Percentiles rank a stretch among this genome's conserved stretches.
Conservation (phyloP, 805 yeast genomes). For the Kuraishia cidri region DNA sequence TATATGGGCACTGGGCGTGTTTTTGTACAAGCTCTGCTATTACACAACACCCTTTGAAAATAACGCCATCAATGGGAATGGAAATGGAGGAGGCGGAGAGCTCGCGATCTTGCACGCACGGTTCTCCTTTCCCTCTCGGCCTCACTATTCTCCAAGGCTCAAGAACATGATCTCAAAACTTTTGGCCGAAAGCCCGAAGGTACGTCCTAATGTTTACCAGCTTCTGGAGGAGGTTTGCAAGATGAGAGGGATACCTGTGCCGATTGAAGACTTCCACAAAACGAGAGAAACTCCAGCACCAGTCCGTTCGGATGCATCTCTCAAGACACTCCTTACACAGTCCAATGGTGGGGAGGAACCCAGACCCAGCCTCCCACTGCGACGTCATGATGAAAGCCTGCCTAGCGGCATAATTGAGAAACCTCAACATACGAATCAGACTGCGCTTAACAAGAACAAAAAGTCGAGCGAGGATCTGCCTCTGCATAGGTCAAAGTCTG, state of each 20-base stretch:
- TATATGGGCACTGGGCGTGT: conserved; percentile 80
- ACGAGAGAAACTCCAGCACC: too few relatives aligned
- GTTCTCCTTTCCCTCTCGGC: conserved; percentile 42
- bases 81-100: conserved; percentile 39
- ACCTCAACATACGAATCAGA: too few relatives aligned
- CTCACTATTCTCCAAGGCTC: conserved; percentile 51
- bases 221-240: conserved; percentile 58
- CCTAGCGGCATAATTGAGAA: too few relatives aligned
- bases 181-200: conserved; percentile 55
- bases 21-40: conserved; percentile 68
- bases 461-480: too few relatives aligned
- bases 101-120: conserved; percentile 50
- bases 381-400: too few relatives aligned
- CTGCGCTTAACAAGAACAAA: too few relatives aligned
- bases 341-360: too few relatives aligned
- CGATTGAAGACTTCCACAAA: conserved; percentile 27
- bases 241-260: conserved; percentile 42
- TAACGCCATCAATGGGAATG: conserved; percentile 23
- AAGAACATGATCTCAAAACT: conserved; percentile 56
- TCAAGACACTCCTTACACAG: too few relatives aligned
- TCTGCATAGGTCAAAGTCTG: conserved; percentile 12
- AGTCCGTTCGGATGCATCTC: too few relatives aligned
- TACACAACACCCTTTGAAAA: conserved; percentile 78
- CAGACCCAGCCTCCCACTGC: too few relatives aligned
- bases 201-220: conserved; percentile 70